Percentiles rank a stretch among this genome's conserved stretches.
These are phyloP conservation scores for Lipomyces kockii DNA, from an alignment of 805 yeast genomes.

Conservation along the genomic window DNA sequence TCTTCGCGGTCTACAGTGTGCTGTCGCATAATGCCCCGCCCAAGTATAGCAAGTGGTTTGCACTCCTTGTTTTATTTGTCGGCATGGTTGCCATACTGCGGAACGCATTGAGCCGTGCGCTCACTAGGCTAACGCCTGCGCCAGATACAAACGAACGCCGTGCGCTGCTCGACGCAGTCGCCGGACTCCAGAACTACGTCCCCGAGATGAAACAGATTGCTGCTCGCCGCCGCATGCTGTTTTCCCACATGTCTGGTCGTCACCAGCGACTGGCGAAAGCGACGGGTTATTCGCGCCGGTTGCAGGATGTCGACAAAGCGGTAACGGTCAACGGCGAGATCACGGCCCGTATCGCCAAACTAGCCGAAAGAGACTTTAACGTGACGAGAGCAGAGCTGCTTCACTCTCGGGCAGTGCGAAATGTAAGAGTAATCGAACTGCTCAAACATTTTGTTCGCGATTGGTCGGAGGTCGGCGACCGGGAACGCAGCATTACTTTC, in stretches of 20 bases:
- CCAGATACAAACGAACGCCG: constrained; percentile 28
- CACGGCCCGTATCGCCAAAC: constrained; percentile 52
- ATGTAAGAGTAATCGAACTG: constrained; percentile 46
- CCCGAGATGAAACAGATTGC: constrained; percentile 23
- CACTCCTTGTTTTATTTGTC: constrained; percentile 15
- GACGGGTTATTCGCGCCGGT: constrained; percentile 60
- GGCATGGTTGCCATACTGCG: constrained; percentile 23
- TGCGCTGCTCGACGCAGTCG: constrained; percentile 35
- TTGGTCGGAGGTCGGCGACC: constrained; percentile 60
- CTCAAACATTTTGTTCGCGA: constrained; percentile 80
- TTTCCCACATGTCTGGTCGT: constrained; percentile 52
- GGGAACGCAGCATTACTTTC: constrained; percentile 60
- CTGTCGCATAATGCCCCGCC: constrained; percentile 21
- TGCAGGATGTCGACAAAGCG: constrained; percentile 55
- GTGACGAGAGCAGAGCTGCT: constrained; percentile 54
- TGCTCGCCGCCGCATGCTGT: constrained; percentile 39
- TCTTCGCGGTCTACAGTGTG: constrained; percentile 16
- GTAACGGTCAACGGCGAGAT: constrained; percentile 56
- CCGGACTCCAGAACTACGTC: constrained; percentile 38
- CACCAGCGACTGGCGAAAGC: constrained; percentile 61
- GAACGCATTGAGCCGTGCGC: constrained; percentile 12
- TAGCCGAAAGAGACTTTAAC: constrained; percentile 46
- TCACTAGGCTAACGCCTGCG: constrained; percentile 14
- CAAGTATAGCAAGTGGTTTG: constrained; percentile 20
- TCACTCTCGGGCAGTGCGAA: constrained; percentile 44